These are phyloP conservation scores for Malus fusca DNA, from an alignment of 306 rosid genomes.

Conservation along the genomic window DNA sequence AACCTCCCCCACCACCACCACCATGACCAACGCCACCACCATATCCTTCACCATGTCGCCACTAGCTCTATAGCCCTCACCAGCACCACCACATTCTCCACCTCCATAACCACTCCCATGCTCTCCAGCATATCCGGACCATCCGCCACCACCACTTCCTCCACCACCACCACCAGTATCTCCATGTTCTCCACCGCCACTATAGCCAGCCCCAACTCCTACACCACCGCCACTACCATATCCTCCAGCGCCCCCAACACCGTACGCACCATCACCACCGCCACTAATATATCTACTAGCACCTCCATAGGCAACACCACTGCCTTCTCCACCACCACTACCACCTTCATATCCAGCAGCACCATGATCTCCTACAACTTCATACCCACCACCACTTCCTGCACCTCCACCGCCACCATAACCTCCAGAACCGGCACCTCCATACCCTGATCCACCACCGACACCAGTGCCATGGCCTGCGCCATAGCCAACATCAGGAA, in stretches of 20 bases:
- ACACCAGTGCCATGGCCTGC: conserved; percentile 17
- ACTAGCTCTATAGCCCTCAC: conserved; percentile 17
- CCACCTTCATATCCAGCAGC: conserved; percentile 30
- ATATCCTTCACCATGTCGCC: conserved; percentile 17
- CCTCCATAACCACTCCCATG: conserved; percentile 10
- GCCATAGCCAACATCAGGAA: conserved; percentile 4
- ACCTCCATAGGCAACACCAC: conserved; percentile 7
- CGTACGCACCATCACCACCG: background rate
- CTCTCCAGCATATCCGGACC: background rate
- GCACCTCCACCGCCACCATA: conserved; percentile 36
- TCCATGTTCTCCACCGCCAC: conserved; percentile 27
- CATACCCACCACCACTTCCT: conserved; percentile 30
- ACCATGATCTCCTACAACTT: conserved; percentile 13
- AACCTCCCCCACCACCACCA: conserved; percentile 20
- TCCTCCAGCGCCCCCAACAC: background rate
- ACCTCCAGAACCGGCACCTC: conserved; percentile 23
- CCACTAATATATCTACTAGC: conserved; percentile 27
- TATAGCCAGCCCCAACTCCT: conserved; percentile 16
- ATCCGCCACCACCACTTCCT: conserved; percentile 14
- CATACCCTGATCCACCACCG: conserved; percentile 25
- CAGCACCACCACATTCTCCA: conserved; percentile 11
- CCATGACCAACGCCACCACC: conserved; percentile 15
- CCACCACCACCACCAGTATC: conserved; percentile 35
- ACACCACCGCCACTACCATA: conserved; percentile 24
- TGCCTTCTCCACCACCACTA: conserved; percentile 22